A percentile compares a stretch with the other conserved stretches of the same genome.
phyloP scores from a whole-genome alignment of 208 protist genomes.

The Zelonia costaricensis region DNA sequence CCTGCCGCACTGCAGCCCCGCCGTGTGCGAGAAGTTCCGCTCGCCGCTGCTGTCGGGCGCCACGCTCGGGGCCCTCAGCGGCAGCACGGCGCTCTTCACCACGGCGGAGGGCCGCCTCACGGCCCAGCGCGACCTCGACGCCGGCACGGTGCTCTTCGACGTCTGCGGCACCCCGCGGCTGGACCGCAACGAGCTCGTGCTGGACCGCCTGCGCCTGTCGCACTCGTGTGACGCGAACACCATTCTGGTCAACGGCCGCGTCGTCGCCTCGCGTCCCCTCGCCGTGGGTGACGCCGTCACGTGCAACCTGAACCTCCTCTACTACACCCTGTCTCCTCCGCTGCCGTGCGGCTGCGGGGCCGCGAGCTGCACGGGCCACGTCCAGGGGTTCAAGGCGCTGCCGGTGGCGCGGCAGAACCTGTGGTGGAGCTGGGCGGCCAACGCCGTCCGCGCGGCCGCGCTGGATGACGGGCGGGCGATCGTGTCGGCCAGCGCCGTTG shows the following conservation, averaged over 20 bases:
- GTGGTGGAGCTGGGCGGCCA: conserved; percentile 44
- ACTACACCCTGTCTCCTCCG: conserved; percentile 38
- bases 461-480: conserved; percentile 38
- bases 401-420: conserved; percentile 29
- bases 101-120: conserved; percentile 43
- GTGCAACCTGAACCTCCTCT: conserved; percentile 65
- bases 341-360: conserved; percentile 59
- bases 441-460: conserved; percentile 48
- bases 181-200: conserved; percentile 36
- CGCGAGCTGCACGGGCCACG: conserved; percentile 29
- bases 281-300: conserved; percentile 62
- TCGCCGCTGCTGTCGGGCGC: conserved; percentile 36
- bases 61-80: conserved; percentile 31
- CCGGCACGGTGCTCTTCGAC: conserved; percentile 64
- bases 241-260: conserved; percentile 56
- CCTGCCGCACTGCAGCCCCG: conserved; percentile 59
- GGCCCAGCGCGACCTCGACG: conserved; percentile 50
- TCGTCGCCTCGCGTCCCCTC: conserved; percentile 54
- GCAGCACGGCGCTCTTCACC: conserved; percentile 33
- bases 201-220: conserved; percentile 54
- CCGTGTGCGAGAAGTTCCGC: conserved; percentile 67
- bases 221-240: conserved; percentile 84
- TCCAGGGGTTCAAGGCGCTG: conserved; percentile 57
- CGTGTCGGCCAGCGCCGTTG: conserved; percentile 37
- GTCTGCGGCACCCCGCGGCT: conserved; percentile 27